A percentile compares a stretch with the other conserved stretches of the same genome.
Conservation (phyloP, 495 filamentous ascomycete species). For the Talaromyces nanjingensis region DNA sequence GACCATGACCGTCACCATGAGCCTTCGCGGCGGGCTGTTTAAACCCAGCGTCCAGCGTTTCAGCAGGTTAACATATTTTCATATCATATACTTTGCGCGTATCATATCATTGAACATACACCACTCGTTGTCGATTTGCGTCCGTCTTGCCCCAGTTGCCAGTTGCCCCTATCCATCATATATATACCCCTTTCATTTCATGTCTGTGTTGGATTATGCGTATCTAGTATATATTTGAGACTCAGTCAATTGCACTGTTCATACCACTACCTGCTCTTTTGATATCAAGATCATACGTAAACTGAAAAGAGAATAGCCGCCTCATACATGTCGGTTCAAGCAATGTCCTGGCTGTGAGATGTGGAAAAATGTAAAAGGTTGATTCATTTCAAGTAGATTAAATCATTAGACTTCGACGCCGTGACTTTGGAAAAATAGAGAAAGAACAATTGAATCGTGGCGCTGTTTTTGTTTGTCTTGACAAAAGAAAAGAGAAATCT, state of each 20-base stretch:
- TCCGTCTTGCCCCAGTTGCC: not conserved
- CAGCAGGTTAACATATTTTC: not conserved
- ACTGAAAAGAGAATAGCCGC: not conserved
- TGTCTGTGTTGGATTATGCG: not conserved
- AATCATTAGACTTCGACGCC: not conserved
- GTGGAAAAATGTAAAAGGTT: not conserved
- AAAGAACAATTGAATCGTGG: not conserved
- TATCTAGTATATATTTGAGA: not conserved
- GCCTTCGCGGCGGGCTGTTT: not conserved
- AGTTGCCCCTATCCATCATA: not conserved
- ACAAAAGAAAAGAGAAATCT: not conserved
- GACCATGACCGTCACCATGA: not conserved
- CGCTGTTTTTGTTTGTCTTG: not conserved
- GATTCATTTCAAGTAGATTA: not conserved
- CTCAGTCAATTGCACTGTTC: not conserved
- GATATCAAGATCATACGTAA: not conserved
- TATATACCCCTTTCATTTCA: not conserved
- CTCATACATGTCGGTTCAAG: no score
- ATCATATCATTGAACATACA: not conserved
- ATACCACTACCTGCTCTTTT: not conserved
- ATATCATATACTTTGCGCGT: not conserved
- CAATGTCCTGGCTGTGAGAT: not conserved
- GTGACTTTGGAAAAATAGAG: not conserved
- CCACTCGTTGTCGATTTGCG: not conserved
- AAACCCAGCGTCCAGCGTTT: not conserved